phyloP scores from a whole-genome alignment of 768 basidiomycete genomes.

The Boletus coccyginus region DNA sequence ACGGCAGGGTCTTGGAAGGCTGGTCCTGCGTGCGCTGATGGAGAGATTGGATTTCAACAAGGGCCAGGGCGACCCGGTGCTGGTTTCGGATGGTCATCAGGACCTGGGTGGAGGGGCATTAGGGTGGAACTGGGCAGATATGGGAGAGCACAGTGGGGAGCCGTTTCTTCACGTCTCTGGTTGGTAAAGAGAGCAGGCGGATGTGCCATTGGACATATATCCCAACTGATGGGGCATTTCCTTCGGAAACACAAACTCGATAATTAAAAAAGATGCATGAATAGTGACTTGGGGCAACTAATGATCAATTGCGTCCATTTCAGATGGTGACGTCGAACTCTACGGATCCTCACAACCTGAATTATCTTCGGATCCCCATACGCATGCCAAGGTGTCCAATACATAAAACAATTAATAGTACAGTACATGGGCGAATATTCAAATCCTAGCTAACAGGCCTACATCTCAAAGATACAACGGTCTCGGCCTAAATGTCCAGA shows the following conservation, averaged over 20 bases:
- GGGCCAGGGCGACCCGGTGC: background rate
- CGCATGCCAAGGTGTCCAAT: background rate
- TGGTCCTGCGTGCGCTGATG: constrained; percentile 8
- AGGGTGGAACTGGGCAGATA: constrained; percentile 25
- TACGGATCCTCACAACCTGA: too few relatives aligned
- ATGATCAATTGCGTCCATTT: background rate
- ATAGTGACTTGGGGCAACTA: background rate
- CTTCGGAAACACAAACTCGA: background rate
- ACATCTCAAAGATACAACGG: constrained; percentile 10
- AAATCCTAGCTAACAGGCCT: constrained; percentile 1
- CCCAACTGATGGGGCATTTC: background rate
- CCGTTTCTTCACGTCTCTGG: constrained; percentile 11
- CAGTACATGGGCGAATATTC: constrained; percentile 1
- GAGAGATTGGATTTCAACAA: constrained; percentile 7
- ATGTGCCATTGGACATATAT: constrained; percentile 14
- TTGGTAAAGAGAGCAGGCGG: constrained; percentile 2
- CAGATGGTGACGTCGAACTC: too few relatives aligned
- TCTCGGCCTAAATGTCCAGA: constrained; percentile 70
- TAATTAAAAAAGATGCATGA: background rate
- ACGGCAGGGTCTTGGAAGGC: constrained; percentile 11
- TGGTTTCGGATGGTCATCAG: background rate
- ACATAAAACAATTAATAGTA: constrained; percentile 4
- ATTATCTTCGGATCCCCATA: too few relatives aligned
- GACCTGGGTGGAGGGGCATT: constrained; percentile 23
- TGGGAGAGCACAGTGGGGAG: background rate